Conservation (phyloP, 1,139 yeast species). For the Komagataea norvegica region DNA sequence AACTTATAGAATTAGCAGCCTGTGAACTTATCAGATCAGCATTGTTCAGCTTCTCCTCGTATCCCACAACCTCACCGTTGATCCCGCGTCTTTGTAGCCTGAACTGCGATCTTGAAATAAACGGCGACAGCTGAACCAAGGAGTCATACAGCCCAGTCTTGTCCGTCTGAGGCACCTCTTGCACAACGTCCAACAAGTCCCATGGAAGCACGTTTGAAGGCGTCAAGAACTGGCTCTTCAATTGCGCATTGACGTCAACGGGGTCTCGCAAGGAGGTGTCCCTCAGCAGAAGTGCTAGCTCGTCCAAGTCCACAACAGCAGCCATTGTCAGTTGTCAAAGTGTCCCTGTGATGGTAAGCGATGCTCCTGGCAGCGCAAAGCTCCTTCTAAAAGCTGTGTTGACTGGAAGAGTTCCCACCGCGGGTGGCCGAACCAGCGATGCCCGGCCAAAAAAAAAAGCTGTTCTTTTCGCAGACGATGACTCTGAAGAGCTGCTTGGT, state of each 20-base stretch:
- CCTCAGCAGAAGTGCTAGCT: conserved; percentile 5
- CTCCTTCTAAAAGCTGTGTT: too few species aligned
- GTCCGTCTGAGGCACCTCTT: conserved; percentile 37
- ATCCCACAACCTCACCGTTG: conserved; percentile 59
- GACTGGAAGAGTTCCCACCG: too few species aligned
- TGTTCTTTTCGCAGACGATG: too few species aligned
- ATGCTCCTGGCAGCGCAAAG: too few species aligned
- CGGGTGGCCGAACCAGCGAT: too few species aligned
- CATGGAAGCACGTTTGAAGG: conserved; percentile 52
- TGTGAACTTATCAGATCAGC: conserved; percentile 48
- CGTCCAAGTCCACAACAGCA: conserved; percentile 1
- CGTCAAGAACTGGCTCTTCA: conserved; percentile 35
- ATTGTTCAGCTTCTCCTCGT: conserved; percentile 53
- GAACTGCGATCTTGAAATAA: conserved; percentile 51
- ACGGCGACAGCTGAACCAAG: conserved; percentile 47
- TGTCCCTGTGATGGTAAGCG: too few species aligned
- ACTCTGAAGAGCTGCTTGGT: not conserved
- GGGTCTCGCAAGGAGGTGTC: conserved; percentile 4
- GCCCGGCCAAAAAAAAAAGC: too few species aligned
- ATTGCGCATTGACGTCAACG: conserved; percentile 15
- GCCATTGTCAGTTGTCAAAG: too few species aligned
- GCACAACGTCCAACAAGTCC: conserved; percentile 55
- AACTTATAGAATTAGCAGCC: conserved; percentile 66
- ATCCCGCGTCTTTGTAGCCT: conserved; percentile 71
- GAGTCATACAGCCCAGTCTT: conserved; percentile 30